Base-by-base conservation (phyloP, 1,139 yeast genomes). In the Scheffersomyces illinoinensis region DNA sequence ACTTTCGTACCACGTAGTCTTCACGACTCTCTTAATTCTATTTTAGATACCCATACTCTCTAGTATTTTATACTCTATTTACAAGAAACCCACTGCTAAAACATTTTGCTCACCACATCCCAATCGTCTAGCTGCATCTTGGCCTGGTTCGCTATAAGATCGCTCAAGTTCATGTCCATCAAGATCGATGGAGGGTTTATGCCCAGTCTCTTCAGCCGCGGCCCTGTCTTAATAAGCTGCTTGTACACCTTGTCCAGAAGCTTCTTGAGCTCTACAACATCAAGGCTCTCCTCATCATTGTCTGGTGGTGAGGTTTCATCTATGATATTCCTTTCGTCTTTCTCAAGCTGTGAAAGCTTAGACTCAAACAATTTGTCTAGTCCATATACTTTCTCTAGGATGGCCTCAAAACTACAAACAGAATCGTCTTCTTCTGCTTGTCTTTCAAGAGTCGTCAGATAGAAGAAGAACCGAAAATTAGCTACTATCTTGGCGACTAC, bases 61-160 rank as follows among this genome's bases (percentile, higher is more conserved):
- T 12, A 12, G 43, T 12, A 7, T 33, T 10, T 10, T 33, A 33
- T 33, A 33, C 14, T 33, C 43, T 33, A 33, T 33, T 33, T 33
- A 33, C 43, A 33, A 33, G 43, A 3, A 12, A 12, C 33, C 17
- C 7, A 4, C 10, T 48, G 4, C 50, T 48, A n/a, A 23, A 46
- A 23, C 70, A 72, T 71, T 53, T 74, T 73, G 58, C 83, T 78
- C 4, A 80, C 78, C 39, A 79, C 69, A 61, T 78, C 83, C 84
- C 84, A 80, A 49, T 78, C 83, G 24, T 76, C 79, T 46, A 75
- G 61, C 57, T 73, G 76, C 12, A 69, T 64, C 58, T 70, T 74
- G 1, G 77, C 69, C 61, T 76, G 77, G 56, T 70, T 69, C 18
- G 66, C 64, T 18, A 71, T 65, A 54, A 72, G 62, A 21, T 68